Conservation (phyloP, 1,284 basidiomycete species). For the Mycena citricolor region DNA sequence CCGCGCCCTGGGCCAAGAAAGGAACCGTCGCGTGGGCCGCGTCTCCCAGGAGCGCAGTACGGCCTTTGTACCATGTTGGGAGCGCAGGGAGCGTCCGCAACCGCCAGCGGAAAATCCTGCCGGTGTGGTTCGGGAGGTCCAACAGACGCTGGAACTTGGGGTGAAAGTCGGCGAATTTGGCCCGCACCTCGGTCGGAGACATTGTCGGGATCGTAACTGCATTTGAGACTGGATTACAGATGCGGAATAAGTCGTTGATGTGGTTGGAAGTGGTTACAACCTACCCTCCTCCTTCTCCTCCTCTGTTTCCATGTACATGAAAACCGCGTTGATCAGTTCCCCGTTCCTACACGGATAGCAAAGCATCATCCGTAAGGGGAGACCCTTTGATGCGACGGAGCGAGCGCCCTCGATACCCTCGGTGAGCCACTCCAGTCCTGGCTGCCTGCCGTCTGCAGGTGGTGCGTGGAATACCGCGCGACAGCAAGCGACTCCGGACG, state of each 20-base stretch:
- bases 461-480: conserved; percentile 4
- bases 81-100: conserved; percentile 6
- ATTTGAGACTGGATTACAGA: no score
- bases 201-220: conserved; percentile 2
- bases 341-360: conserved; percentile 4
- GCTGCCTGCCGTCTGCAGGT: no score
- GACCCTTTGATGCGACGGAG: neutral
- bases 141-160: conserved; percentile 10
- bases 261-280: neutral
- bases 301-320: conserved; percentile 4
- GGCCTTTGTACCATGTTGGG: conserved; percentile 13
- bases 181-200: conserved; percentile 1
- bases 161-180: conserved; percentile 2
- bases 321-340: conserved; percentile 13
- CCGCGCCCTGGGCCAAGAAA: conserved; percentile 11
- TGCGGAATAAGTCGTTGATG: no score
- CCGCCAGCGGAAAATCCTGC: conserved; percentile 59
- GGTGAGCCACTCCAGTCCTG: conserved; percentile 10
- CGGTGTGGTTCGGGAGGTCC: conserved; percentile 3
- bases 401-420: conserved; percentile 7
- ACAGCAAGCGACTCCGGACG: conserved; percentile 10
- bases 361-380: conserved; percentile 7
- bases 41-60: conserved; percentile 11
- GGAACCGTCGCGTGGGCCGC: conserved; percentile 15
- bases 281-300: conserved; percentile 1